Evolutionary conservation across 371 early-diverging fungal species (phyloP).

Genomic region (Circinella minor): DNA sequence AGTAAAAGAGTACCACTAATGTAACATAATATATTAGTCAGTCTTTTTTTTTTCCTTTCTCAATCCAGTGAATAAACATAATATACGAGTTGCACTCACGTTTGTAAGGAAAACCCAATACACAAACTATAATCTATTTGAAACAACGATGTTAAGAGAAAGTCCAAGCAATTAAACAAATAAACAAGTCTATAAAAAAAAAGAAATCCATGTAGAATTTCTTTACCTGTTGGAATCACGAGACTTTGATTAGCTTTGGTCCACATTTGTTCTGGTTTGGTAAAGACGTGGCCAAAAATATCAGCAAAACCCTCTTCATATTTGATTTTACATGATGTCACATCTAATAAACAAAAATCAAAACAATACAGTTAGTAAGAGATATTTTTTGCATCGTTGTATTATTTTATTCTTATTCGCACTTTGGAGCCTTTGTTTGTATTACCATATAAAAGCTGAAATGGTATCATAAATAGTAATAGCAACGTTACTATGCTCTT

Average conservation of each 20-base stretch:
- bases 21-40: background rate
- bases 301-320: conserved; percentile 54
- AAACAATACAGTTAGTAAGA: too few species aligned
- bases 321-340: conserved; percentile 51
- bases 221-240: conserved; percentile 46
- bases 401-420: background rate
- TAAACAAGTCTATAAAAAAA: background rate
- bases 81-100: conserved; percentile 34
- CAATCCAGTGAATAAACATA: too few species aligned
- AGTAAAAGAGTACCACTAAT: conserved; percentile 47
- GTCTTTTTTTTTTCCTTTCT: too few species aligned
- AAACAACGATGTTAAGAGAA: background rate
- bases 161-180: background rate
- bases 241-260: conserved; percentile 40
- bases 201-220: background rate
- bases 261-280: conserved; percentile 51
- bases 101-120: conserved; percentile 50
- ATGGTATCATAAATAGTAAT: conserved; percentile 53
- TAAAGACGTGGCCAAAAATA: conserved; percentile 34
- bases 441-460: conserved; percentile 54
- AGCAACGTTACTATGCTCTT: conserved; percentile 53
- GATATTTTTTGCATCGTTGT: too few species aligned
- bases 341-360: conserved; percentile 24
- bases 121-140: conserved; percentile 33
- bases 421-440: background rate